Evolutionary conservation across 306 rosid genomes (phyloP), one percentile per base, ranked within the genome.

Genomic region (Canavalia ensiformis): DNA sequence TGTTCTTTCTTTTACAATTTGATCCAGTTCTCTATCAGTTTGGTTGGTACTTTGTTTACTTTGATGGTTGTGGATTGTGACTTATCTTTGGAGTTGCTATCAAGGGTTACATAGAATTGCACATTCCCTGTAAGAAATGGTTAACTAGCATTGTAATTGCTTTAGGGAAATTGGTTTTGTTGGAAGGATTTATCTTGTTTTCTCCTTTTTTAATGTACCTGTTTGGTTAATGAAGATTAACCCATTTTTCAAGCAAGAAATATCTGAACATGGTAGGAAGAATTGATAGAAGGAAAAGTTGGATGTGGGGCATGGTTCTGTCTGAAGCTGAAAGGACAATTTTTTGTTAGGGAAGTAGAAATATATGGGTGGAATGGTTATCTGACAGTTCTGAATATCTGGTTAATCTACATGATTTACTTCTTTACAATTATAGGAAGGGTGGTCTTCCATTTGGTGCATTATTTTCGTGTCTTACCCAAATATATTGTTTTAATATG

Each of bases 41-140:
- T 47, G 66, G 25, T 18, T 33, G 30, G 18, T 47, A 8, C 66
- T 13, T 72, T 64, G 25, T 63, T 56, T 65, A 47, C 64, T 54
- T 51, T 52, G 12, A 12, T 76, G 58, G 69, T 79, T 42, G 72
- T 67, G 13, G 18, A 68, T 79, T 42, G 72, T 67, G 13, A 11
- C 65, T 73, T 66, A 67, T 72, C 12, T 50, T 72, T 66, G 44
- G 33, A 39, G 50, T 65, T 37, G 31, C 12, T 65, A 64, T 39
- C 3, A 10, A 13, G 70, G 30, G 70, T 7, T 64, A n/a, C 0
- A 3, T 35, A 18, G 7, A 13, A 64, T 6, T 10, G 25, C 5
- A 34, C 45, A 37, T 11, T 13, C 8, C 10, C 37, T 35, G 30
- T 13, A 64, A 64, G 31, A 37, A 37, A 39, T 64, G 47, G 47